phyloP scores from a whole-genome alignment of 805 yeast genomes.

The Wickerhamiella domercqiae region DNA sequence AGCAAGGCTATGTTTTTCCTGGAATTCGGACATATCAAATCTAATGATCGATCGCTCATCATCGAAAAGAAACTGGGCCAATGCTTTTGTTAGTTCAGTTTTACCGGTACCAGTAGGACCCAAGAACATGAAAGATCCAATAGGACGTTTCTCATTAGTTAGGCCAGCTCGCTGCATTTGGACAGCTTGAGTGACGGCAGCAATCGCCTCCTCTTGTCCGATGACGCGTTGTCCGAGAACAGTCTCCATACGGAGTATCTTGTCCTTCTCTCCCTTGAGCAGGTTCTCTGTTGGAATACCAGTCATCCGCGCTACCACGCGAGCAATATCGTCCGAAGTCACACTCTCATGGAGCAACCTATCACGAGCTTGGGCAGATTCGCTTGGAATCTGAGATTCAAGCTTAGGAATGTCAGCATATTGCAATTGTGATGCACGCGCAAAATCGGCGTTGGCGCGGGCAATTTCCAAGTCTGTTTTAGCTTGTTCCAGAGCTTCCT shows the following conservation, averaged over 20 bases:
- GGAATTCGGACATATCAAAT: constrained; percentile 97
- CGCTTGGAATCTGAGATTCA: constrained; percentile 41
- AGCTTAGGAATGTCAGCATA: constrained; percentile 75
- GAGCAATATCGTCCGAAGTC: constrained; percentile 84
- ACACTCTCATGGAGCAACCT: constrained; percentile 74
- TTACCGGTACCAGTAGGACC: constrained; percentile 99
- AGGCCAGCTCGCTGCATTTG: constrained; percentile 93
- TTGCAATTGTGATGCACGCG: constrained; percentile 74
- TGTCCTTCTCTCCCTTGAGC: constrained; percentile 88
- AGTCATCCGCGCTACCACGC: constrained; percentile 84
- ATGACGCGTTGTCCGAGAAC: constrained; percentile 64
- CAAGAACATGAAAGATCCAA: constrained; percentile 88
- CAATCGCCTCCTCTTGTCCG: constrained; percentile 92
- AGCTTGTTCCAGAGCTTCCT: constrained; percentile 72
- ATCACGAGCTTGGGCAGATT: constrained; percentile 5
- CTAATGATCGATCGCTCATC: constrained; percentile 75
- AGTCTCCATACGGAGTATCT: constrained; percentile 73
- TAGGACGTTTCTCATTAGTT: constrained; percentile 86
- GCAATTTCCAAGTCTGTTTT: constrained; percentile 66
- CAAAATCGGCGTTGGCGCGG: constrained; percentile 76
- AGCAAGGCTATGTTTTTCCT: constrained; percentile 82
- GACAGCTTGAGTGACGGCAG: constrained; percentile 83
- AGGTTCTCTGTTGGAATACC: constrained; percentile 88
- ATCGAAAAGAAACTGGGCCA: constrained; percentile 84
- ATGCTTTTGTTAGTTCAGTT: constrained; percentile 83